Percentiles rank a stretch among this genome's conserved stretches.
phyloP scores from a whole-genome alignment of 768 basidiomycete species.

The Ramaria sp. region DNA sequence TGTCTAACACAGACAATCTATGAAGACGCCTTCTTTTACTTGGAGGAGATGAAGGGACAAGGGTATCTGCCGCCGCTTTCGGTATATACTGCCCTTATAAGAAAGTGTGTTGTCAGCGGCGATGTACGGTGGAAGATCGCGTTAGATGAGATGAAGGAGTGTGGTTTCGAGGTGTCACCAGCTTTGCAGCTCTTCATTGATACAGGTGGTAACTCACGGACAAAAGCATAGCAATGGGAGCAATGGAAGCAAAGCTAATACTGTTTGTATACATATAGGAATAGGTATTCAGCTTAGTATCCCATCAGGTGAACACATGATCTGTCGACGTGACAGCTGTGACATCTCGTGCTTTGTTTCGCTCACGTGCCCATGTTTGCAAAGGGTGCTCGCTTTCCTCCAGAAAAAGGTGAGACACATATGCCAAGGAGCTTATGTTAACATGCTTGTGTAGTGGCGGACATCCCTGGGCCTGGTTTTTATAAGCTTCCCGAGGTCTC shows the following conservation, averaged over 20 bases:
- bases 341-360: not conserved
- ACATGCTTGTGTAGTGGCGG: conserved; percentile 27
- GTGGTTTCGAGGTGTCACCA: conserved; percentile 35
- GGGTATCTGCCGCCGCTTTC: conserved; percentile 39
- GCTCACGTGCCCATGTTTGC: conserved; percentile 28
- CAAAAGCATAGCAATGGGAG: no score
- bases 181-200: conserved; percentile 25
- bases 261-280: not conserved
- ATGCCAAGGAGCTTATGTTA: not conserved
- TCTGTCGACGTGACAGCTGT: not conserved
- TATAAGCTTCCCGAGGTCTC: conserved; percentile 33
- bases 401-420: conserved; percentile 25
- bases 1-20: conserved; percentile 63
- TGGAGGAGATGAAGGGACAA: conserved; percentile 77
- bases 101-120: conserved; percentile 40
- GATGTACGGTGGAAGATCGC: conserved; percentile 60
- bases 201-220: not conserved
- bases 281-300: not conserved
- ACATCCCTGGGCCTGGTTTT: conserved; percentile 42
- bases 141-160: conserved; percentile 58
- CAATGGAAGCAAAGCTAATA: not conserved
- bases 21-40: conserved; percentile 81
- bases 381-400: conserved; percentile 37
- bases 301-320: not conserved
- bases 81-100: conserved; percentile 51